Percentiles rank a stretch among this genome's conserved stretches.
phyloP scores from a whole-genome alignment of 108 stramenopile genomes.

The Epithemia pelagica region DNA sequence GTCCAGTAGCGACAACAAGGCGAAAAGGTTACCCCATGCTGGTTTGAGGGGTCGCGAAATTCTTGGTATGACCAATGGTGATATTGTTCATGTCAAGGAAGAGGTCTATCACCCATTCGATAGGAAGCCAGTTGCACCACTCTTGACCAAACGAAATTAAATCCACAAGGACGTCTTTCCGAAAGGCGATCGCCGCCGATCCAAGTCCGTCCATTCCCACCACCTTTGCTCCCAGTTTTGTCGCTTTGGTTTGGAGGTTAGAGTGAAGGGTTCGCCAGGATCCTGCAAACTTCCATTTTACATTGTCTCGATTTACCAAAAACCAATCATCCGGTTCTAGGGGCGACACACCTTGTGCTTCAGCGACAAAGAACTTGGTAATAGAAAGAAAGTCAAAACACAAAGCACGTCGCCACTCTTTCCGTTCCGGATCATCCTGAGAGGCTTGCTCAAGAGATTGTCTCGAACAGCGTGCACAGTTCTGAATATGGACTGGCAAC shows the following conservation, averaged over 20 bases:
- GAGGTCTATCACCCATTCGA: background rate
- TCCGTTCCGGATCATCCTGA: background rate
- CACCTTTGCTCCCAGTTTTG: too few species aligned
- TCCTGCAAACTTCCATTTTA: background rate
- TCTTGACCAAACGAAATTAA: background rate
- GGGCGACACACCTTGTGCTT: background rate
- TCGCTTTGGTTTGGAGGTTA: background rate
- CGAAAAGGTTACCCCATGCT: too few species aligned
- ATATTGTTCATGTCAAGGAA: background rate
- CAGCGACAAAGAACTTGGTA: background rate
- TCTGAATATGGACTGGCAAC: too few species aligned
- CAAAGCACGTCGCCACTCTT: background rate
- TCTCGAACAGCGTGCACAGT: background rate
- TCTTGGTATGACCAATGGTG: background rate
- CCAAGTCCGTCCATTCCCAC: background rate
- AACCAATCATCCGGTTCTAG: background rate
- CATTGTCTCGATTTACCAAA: background rate
- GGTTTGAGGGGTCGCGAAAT: too few species aligned
- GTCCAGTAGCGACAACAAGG: too few species aligned
- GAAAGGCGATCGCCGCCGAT: background rate
- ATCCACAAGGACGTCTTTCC: background rate
- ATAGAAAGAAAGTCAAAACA: background rate
- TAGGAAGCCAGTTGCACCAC: background rate
- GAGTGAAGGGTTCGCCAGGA: background rate
- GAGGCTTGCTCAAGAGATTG: background rate